phyloP scores from a whole-genome alignment of 2,329 filamentous ascomycete species.

The Pestalotiopsis fici region DNA sequence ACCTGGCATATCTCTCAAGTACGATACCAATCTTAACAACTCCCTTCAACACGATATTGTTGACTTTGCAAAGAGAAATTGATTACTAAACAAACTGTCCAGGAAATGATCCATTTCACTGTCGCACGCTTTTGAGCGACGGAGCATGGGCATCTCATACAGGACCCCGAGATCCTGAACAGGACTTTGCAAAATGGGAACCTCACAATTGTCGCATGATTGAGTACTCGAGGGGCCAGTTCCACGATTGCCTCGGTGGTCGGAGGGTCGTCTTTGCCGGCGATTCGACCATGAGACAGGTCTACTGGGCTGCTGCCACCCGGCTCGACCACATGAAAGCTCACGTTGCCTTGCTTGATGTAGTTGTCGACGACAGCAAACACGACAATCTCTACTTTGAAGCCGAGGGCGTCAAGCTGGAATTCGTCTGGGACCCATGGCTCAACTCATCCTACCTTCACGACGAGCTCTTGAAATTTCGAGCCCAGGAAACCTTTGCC shows the following conservation, averaged over 20 bases:
- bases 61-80: neutral
- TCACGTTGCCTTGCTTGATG: slow-evolving; percentile 32
- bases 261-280: slow-evolving; percentile 60
- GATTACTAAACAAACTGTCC: neutral
- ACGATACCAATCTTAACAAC: neutral
- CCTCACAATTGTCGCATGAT: slow-evolving; percentile 61
- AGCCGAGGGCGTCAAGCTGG: slow-evolving; percentile 45
- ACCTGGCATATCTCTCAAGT: neutral
- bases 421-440: slow-evolving; percentile 66
- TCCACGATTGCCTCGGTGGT: slow-evolving; percentile 51
- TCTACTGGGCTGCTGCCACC: slow-evolving; percentile 59
- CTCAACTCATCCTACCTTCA: slow-evolving; percentile 50
- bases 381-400: slow-evolving; percentile 46
- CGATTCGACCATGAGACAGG: slow-evolving; percentile 59
- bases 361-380: slow-evolving; percentile 35
- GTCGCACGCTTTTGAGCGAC: slow-evolving; percentile 25
- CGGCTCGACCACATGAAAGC: slow-evolving; percentile 45
- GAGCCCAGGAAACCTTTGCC: slow-evolving; percentile 16
- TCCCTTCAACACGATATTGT: neutral
- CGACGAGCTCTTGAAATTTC: slow-evolving; percentile 40
- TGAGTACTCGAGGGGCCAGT: slow-evolving; percentile 52
- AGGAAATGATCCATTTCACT: slow-evolving; percentile 21
- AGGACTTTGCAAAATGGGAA: slow-evolving; percentile 53
- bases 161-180: slow-evolving; percentile 6
- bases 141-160: slow-evolving; percentile 22